phyloP scores from a whole-genome alignment of 306 rosid species.

The Prunus davidiana region DNA sequence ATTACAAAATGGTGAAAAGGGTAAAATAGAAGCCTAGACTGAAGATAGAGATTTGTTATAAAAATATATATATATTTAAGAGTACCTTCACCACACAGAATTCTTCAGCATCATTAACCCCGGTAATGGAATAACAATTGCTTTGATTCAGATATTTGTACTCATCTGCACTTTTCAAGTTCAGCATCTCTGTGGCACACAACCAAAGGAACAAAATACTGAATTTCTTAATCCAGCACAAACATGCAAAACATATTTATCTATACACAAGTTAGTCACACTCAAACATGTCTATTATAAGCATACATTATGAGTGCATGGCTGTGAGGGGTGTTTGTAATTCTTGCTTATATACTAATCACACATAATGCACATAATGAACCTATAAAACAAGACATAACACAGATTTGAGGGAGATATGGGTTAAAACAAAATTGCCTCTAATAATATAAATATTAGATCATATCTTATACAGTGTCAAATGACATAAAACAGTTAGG shows the following conservation, averaged over 20 bases:
- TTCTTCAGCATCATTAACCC: constrained; percentile 85
- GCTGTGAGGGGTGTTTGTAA: background rate
- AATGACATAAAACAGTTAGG: background rate
- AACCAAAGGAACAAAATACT: constrained; percentile 18
- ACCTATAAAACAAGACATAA: background rate
- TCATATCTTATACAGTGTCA: background rate
- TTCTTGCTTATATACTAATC: background rate
- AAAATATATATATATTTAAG: constrained; percentile 3
- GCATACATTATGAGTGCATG: background rate
- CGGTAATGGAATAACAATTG: constrained; percentile 69
- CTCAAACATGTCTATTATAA: background rate
- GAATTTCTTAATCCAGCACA: background rate
- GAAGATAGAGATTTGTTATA: constrained; percentile 1
- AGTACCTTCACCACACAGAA: constrained; percentile 72
- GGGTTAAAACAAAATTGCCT: background rate
- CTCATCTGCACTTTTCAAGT: constrained; percentile 62
- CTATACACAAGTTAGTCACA: background rate
- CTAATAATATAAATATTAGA: background rate
- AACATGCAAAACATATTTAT: background rate
- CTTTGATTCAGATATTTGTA: constrained; percentile 90
- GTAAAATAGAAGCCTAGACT: constrained; percentile 13
- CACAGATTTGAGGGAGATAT: background rate
- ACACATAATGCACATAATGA: background rate
- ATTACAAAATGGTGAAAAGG: constrained; percentile 1
- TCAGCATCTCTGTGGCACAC: constrained; percentile 65